A percentile compares a stretch with the other conserved stretches of the same genome.
phyloP scores from a whole-genome alignment of 2,329 filamentous ascomycete species.

The Helotiales sp. region DNA sequence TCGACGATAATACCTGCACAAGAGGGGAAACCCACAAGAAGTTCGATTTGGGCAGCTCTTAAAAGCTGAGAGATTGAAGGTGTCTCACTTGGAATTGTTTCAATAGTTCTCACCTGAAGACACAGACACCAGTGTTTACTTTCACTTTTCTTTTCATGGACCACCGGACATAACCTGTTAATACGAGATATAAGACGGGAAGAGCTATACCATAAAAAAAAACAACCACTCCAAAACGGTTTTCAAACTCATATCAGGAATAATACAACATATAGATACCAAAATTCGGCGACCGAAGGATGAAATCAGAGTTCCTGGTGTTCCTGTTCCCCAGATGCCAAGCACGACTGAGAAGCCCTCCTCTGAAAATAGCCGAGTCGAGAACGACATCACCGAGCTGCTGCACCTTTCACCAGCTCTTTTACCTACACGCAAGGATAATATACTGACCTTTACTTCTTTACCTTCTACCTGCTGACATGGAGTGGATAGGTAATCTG shows the following conservation, averaged over 20 bases:
- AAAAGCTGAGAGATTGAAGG: too few relatives aligned
- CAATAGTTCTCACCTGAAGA: too few relatives aligned
- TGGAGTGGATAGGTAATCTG: too few relatives aligned
- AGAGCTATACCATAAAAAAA: neutral
- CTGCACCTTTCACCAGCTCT: neutral
- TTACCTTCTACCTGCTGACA: neutral
- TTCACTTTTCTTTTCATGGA: too few relatives aligned
- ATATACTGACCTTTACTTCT: neutral
- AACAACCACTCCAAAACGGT: neutral
- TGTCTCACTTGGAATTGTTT: too few relatives aligned
- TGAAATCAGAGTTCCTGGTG: neutral
- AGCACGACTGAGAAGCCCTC: neutral
- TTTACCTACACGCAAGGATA: neutral
- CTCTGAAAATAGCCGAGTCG: neutral
- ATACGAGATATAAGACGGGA: neutral
- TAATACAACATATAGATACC: neutral
- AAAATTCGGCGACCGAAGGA: neutral
- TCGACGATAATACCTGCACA: too few relatives aligned
- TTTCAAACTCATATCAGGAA: neutral
- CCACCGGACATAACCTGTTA: neutral
- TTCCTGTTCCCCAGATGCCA: slow-evolving; percentile 1
- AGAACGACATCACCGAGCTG: neutral
- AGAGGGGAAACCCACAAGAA: too few relatives aligned
- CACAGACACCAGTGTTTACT: too few relatives aligned
- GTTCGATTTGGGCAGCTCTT: too few relatives aligned